Conservation (phyloP, 2,329 filamentous ascomycete species). For the Trichoderma breve region DNA sequence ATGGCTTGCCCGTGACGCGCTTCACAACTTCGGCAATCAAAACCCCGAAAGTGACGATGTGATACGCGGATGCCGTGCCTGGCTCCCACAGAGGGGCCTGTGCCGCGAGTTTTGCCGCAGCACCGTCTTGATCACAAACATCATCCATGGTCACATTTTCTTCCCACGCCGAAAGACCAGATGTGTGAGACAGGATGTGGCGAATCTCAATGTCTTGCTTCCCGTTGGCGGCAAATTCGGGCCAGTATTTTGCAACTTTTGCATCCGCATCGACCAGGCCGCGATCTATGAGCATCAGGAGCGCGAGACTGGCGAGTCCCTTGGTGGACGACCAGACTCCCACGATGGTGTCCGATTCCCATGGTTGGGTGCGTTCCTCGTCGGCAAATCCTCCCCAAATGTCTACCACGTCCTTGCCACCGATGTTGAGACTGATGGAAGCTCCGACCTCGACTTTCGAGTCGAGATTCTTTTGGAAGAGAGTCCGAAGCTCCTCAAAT, state of each 20-base stretch:
- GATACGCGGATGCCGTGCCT: constrained; percentile 44
- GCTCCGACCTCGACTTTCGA: constrained; percentile 44
- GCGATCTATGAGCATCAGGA: constrained; percentile 40
- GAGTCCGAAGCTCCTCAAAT: constrained; percentile 4
- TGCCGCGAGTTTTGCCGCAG: constrained; percentile 36
- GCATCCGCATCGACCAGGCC: constrained; percentile 37
- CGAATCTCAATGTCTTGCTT: constrained; percentile 40
- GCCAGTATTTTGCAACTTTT: constrained; percentile 44
- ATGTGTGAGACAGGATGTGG: constrained; percentile 42
- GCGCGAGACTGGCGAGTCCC: constrained; percentile 36
- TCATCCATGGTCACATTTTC: constrained; percentile 32
- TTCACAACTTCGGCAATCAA: constrained; percentile 44
- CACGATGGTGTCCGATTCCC: constrained; percentile 41
- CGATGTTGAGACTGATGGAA: constrained; percentile 41
- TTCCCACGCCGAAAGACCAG: constrained; percentile 37
- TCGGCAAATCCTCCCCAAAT: constrained; percentile 44
- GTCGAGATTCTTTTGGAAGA: constrained; percentile 36
- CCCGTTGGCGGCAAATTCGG: constrained; percentile 43
- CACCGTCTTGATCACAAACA: constrained; percentile 32
- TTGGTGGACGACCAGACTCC: constrained; percentile 44
- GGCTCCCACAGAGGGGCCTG: constrained; percentile 46
- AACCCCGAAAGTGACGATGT: constrained; percentile 40
- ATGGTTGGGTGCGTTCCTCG: constrained; percentile 30
- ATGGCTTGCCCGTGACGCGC: constrained; percentile 39
- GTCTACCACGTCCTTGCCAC: constrained; percentile 43